A percentile compares a stretch with the other conserved stretches of the same genome.
Conservation (phyloP, 116 monocot species). For the Zostera marina region DNA sequence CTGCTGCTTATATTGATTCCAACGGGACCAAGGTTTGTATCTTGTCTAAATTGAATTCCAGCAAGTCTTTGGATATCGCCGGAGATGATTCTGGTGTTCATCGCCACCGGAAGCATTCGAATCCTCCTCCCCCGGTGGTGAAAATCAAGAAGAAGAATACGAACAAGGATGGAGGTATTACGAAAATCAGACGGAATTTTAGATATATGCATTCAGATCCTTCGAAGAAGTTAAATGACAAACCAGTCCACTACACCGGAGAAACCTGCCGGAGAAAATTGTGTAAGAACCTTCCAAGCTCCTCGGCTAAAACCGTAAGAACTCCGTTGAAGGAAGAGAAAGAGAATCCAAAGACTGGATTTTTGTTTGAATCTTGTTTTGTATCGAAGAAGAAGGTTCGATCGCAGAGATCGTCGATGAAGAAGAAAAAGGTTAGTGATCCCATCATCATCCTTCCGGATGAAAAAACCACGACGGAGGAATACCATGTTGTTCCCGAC, state of each 20-base stretch:
- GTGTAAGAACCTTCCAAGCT: conserved; percentile 2
- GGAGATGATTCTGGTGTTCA: conserved; percentile 10
- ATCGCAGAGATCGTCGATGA: too few species aligned
- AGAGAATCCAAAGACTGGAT: too few species aligned
- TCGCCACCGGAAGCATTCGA: too few species aligned
- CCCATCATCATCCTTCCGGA: too few species aligned
- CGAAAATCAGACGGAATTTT: conserved; percentile 21
- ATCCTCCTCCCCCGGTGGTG: too few species aligned
- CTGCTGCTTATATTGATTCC: conserved; percentile 69
- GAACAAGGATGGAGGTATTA: neutral
- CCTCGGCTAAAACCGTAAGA: conserved; percentile 1
- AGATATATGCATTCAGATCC: conserved; percentile 30
- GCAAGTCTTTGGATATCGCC: conserved; percentile 2
- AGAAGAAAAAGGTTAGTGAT: too few species aligned
- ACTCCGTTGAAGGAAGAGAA: neutral
- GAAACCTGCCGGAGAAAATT: neutral
- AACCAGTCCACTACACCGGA: conserved; percentile 4
- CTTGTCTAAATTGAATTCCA: conserved; percentile 40
- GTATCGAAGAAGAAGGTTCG: too few species aligned
- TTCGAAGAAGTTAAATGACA: conserved; percentile 12
- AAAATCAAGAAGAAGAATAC: neutral
- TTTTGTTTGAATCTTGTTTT: too few species aligned
- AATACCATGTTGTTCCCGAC: conserved; percentile 1
- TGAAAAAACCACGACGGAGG: neutral
- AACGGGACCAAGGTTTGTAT: conserved; percentile 68